These are phyloP conservation scores for Phialophora chinensis DNA, from an alignment of 2,329 filamentous ascomycete species.

Conservation along the genomic window DNA sequence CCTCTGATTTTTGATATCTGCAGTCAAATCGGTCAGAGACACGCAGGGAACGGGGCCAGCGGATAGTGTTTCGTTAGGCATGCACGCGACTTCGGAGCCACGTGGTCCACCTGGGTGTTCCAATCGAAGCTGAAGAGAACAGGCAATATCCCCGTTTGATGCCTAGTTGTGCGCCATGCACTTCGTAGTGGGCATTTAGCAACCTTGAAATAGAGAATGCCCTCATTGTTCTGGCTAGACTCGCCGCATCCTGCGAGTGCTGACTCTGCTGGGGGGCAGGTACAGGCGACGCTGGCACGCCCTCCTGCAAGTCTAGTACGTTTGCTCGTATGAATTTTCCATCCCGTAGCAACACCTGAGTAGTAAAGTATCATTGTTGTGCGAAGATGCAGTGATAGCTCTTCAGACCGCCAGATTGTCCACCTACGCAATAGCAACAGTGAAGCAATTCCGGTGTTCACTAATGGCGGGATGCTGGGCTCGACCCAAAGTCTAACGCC, in stretches of 20 bases:
- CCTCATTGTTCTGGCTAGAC: not conserved
- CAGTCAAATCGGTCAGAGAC: not conserved
- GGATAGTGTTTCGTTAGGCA: conserved; percentile 1
- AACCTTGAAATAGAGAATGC: conserved; percentile 7
- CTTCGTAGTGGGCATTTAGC: not conserved
- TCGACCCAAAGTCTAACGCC: not conserved
- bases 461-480: not conserved
- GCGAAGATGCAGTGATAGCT: not conserved
- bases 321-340: conserved; percentile 13
- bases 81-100: conserved; percentile 16
- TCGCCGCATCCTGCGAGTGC: not conserved
- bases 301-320: conserved; percentile 16
- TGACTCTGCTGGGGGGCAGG: not conserved
- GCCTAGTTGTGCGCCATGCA: not conserved
- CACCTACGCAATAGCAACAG: not conserved
- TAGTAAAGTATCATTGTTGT: not conserved
- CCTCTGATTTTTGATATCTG: not conserved
- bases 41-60: not conserved
- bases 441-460: not conserved
- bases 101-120: conserved; percentile 12
- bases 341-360: not conserved
- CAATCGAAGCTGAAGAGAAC: not conserved
- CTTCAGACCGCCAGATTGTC: not conserved
- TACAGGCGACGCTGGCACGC: conserved; percentile 9
- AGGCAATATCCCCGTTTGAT: not conserved